phyloP scores from a whole-genome alignment of 2,329 filamentous ascomycete genomes.

The Pseudogymnoascus sp. region DNA sequence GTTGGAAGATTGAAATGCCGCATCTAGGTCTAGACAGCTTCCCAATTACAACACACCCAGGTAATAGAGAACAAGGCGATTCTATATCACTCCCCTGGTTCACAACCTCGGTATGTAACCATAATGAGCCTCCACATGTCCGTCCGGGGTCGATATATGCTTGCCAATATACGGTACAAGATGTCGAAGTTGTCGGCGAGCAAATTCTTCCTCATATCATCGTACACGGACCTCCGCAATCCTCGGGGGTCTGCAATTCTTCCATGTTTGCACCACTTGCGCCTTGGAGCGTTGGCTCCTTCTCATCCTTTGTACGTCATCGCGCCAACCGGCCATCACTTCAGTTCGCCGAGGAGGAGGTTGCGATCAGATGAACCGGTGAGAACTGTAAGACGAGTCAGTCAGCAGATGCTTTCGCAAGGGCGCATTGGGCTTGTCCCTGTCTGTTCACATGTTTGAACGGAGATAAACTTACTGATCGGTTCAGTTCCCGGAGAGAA shows the following conservation, averaged over 20 bases:
- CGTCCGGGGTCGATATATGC: neutral
- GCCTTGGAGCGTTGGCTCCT: neutral
- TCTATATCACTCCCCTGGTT: neutral
- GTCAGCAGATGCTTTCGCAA: slow-evolving; percentile 17
- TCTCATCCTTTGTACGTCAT: neutral
- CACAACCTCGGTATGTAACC: slow-evolving; percentile 3
- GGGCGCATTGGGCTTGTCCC: neutral
- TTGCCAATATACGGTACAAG: neutral
- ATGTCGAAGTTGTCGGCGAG: neutral
- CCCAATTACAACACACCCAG: neutral
- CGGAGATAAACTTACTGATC: slow-evolving; percentile 59
- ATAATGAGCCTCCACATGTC: neutral
- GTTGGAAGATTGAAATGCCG: neutral
- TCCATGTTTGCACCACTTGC: neutral
- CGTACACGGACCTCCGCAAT: neutral
- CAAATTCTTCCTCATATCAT: neutral
- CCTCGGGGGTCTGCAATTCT: neutral
- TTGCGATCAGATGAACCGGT: slow-evolving; percentile 86
- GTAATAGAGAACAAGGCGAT: neutral
- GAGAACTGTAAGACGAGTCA: slow-evolving; percentile 51
- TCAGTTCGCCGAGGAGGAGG: slow-evolving; percentile 73
- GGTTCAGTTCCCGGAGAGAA: slow-evolving; percentile 81
- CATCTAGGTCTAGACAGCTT: neutral
- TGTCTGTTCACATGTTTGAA: neutral
- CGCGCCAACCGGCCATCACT: slow-evolving; percentile 39